These are phyloP conservation scores for Agroathelia rolfsii DNA, from an alignment of 1,284 basidiomycete species.

Conservation along the genomic window DNA sequence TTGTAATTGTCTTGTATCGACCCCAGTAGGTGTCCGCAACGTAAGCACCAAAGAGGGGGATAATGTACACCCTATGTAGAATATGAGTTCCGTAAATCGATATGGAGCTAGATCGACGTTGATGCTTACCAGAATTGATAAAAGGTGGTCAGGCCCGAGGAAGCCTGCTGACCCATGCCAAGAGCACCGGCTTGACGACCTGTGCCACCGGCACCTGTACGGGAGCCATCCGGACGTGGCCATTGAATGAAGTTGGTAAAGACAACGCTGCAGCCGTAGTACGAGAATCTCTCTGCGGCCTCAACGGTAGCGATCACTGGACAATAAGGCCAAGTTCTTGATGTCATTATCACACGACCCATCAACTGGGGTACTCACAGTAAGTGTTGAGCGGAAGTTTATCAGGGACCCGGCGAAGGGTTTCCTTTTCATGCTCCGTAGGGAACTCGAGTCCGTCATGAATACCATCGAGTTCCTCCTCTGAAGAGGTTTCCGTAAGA, in stretches of 20 bases:
- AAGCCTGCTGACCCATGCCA: constrained; percentile 51
- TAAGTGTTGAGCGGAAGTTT: constrained; percentile 57
- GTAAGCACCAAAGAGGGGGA: constrained; percentile 58
- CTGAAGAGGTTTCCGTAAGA: constrained; percentile 15
- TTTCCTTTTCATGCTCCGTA: constrained; percentile 55
- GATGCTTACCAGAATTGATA: constrained; percentile 45
- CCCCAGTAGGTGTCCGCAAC: constrained; percentile 71
- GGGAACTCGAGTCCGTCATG: constrained; percentile 57
- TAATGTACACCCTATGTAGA: constrained; percentile 39
- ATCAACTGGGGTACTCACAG: constrained; percentile 28
- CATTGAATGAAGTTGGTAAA: constrained; percentile 71
- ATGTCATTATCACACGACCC: constrained; percentile 6
- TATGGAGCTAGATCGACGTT: neutral
- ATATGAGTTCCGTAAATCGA: constrained; percentile 5
- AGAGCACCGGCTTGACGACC: constrained; percentile 63
- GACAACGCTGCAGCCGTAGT: constrained; percentile 56
- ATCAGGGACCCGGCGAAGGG: constrained; percentile 55
- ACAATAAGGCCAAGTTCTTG: constrained; percentile 9
- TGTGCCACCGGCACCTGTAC: constrained; percentile 52
- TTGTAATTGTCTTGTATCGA: constrained; percentile 64
- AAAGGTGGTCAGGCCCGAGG: constrained; percentile 61
- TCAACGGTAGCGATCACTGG: constrained; percentile 64
- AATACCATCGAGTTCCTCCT: constrained; percentile 28
- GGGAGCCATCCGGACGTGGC: constrained; percentile 54
- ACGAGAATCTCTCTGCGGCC: constrained; percentile 70